Evolutionary conservation across 1,284 basidiomycete genomes (phyloP).

Genomic region (Tilletia walkeri): DNA sequence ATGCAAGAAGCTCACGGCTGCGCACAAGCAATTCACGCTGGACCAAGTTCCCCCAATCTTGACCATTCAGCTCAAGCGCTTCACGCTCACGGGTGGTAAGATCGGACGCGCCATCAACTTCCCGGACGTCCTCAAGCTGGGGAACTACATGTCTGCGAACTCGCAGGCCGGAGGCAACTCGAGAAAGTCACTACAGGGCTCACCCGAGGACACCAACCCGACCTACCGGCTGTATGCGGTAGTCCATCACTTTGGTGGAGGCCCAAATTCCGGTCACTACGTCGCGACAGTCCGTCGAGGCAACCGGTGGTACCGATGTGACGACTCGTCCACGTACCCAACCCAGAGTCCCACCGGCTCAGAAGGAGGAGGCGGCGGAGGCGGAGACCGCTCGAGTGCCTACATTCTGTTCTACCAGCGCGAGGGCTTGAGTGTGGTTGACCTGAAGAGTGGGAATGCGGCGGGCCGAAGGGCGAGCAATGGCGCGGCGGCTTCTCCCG

Average conservation of each 20-base stretch:
- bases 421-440: slow-evolving; percentile 54
- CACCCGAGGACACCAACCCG: slow-evolving; percentile 58
- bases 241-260: slow-evolving; percentile 86
- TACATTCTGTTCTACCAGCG: slow-evolving; percentile 91
- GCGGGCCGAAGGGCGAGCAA: background rate
- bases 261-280: slow-evolving; percentile 95
- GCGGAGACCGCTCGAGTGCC: slow-evolving; percentile 70
- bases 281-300: slow-evolving; percentile 69
- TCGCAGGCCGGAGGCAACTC: slow-evolving; percentile 50
- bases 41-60: slow-evolving; percentile 84
- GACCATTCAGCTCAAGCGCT: slow-evolving; percentile 95
- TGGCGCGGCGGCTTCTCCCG: background rate
- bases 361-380: slow-evolving; percentile 23
- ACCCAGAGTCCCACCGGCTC: slow-evolving; percentile 55
- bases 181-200: too few species aligned
- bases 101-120: slow-evolving; percentile 74
- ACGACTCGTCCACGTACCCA: slow-evolving; percentile 74
- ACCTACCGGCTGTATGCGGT: slow-evolving; percentile 87
- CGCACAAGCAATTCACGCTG: slow-evolving; percentile 83
- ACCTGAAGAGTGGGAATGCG: slow-evolving; percentile 57
- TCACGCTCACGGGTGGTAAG: slow-evolving; percentile 72
- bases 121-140: slow-evolving; percentile 73
- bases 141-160: slow-evolving; percentile 78
- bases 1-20: slow-evolving; percentile 82
- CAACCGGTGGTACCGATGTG: slow-evolving; percentile 80